Conservation (phyloP, 1,284 basidiomycete species). For the Sporisorium exsertum region DNA sequence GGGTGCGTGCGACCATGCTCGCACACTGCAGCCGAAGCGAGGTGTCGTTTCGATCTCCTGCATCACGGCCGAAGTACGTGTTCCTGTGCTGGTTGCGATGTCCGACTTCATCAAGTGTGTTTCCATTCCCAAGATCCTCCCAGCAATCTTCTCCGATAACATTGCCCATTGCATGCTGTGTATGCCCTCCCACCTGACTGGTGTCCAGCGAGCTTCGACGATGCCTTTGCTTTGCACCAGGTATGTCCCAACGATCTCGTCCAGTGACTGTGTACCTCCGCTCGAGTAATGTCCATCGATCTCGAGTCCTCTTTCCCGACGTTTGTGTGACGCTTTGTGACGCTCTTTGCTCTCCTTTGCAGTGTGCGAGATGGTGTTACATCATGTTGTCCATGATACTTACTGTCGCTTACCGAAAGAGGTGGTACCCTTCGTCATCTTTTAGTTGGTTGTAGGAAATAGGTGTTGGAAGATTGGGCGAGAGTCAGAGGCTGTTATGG, state of each 20-base stretch:
- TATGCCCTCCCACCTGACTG: neutral
- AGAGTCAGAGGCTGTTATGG: constrained; percentile 24
- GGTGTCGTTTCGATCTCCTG: neutral
- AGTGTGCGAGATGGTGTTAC: constrained; percentile 95
- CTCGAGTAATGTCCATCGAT: neutral
- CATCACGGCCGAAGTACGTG: neutral
- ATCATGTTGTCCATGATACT: constrained; percentile 45
- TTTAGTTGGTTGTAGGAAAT: constrained; percentile 17
- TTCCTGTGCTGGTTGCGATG: too few species aligned
- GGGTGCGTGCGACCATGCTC: neutral
- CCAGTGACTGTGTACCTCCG: neutral
- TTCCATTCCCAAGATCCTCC: too few species aligned
- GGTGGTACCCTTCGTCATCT: constrained; percentile 69
- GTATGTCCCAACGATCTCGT: neutral
- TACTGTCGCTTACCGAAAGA: constrained; percentile 70
- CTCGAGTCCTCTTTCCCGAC: neutral
- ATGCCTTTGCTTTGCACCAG: neutral
- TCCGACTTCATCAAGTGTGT: too few species aligned
- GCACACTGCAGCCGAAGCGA: constrained; percentile 6
- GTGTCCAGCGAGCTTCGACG: neutral
- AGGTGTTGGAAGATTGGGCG: constrained; percentile 8
- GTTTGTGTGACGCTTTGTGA: too few species aligned
- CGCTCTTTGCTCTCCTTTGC: neutral
- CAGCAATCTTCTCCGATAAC: neutral
- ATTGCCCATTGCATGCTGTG: neutral